Evolutionary conservation across 257 asterid genomes (phyloP), one percentile per base, ranked within the genome.

Genomic region (Nicotiana tomentosiformis): DNA sequence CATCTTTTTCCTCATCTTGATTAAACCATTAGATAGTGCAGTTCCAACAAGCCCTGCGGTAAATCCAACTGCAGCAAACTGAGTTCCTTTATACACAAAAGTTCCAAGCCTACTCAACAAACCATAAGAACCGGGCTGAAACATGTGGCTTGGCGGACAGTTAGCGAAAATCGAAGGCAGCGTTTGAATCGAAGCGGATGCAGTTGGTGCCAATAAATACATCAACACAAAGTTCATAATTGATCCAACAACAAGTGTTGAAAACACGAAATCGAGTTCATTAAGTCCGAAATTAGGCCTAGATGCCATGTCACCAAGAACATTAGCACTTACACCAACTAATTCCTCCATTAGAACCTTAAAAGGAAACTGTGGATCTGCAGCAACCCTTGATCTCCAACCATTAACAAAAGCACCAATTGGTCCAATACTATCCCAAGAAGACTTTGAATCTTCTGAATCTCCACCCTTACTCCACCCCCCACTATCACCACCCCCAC

Each of bases 271-370:
- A 81, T 95, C 98, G 3, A 95, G 95, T 88, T 95, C 98, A 26
- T 93, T 91, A 53, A 95, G 97, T 7, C 98, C 98, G 10, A 93
- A 95, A 85, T 93, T 95, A 30, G 98, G 98, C 62, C 98, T 95
- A 0, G 97, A 90, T 0, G 98, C 95, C 98, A 95, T 95, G 91
- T 95, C 98, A 0, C 98, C 98, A 23, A 92, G 80, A 43, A 92
- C 96, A 64, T 96, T 91, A 32, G 98, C 84, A 33, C 90, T 93
- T 17, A 95, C 97, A 35, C 98, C 98, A 3, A 93, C 98, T 82
- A 95, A 61, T 82, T 95, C 98, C 78, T 95, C 98, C 98, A 95
- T 95, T 6, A 92, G 87, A 66, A 95, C 97, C 89, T 95, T 95
- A 87, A 95, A 95, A 0, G 98, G 97, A 86, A 95, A 95, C 66